phyloP scores from a whole-genome alignment of 2,329 filamentous ascomycete genomes.

The Aspergillus flavus region DNA sequence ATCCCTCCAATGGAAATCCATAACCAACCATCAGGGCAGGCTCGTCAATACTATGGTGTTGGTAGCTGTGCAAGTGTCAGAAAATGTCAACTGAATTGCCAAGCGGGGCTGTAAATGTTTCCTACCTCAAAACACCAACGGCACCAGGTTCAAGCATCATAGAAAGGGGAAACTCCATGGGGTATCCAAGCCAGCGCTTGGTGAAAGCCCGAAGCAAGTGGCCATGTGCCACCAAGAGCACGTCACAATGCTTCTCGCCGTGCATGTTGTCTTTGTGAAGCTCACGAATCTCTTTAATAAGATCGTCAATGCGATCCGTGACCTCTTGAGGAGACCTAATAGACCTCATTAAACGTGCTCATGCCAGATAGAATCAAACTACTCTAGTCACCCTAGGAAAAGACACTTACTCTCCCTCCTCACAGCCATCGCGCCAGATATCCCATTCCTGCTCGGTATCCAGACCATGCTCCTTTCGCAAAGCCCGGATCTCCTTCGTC shows the following conservation, averaged over 20 bases:
- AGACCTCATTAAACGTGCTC: not conserved
- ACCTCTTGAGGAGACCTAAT: constrained; percentile 40
- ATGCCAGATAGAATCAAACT: not conserved
- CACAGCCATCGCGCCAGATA: constrained; percentile 62
- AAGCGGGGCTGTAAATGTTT: not conserved
- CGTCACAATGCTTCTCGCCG: constrained; percentile 42
- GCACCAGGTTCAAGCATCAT: constrained; percentile 51
- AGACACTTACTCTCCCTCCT: constrained; percentile 54
- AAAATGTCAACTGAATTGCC: not conserved
- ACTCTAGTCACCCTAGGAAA: not conserved
- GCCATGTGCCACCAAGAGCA: constrained; percentile 47
- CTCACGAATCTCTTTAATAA: constrained; percentile 45
- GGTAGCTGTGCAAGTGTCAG: constrained; percentile 28
- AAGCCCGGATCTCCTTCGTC: constrained; percentile 52
- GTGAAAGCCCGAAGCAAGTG: constrained; percentile 51
- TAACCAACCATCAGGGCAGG: constrained; percentile 48
- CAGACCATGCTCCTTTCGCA: constrained; percentile 51
- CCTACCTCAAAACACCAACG: constrained; percentile 45
- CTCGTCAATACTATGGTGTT: constrained; percentile 42
- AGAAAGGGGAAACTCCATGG: constrained; percentile 43
- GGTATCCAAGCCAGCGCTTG: constrained; percentile 50
- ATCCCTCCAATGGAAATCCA: constrained; percentile 35
- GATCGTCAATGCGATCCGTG: constrained; percentile 43
- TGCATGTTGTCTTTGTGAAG: constrained; percentile 46
- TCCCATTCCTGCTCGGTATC: constrained; percentile 56